Base-by-base conservation (phyloP, 306 rosid species). In the Acacia melanoxylon region DNA sequence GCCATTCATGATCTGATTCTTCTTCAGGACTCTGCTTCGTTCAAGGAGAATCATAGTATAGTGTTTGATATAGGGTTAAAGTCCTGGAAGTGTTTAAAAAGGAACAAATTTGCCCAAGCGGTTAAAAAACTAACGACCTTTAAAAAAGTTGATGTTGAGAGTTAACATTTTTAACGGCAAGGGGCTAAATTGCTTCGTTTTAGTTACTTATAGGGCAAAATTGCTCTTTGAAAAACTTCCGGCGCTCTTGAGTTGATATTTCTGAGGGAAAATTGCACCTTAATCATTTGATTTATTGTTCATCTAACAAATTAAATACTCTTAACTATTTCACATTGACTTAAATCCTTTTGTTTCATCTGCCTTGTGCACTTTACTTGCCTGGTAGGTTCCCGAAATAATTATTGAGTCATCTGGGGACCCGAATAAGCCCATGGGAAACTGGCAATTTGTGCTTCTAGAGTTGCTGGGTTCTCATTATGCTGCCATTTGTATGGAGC, bases 391-490 rank as follows among this genome's bases (percentile, higher is more conserved):
- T 20, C 82, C 81, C 58, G 87, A 89, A 80, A 88, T 91, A 48
- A 85, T 73, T 31, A 87, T 91, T 4, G 90, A 90, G 74, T 69
- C 90, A 72, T 44, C 83, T 58, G 87, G 69, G 59, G 90, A 87
- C 16, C 79, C 68, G 3, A 27, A 71, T 70, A 86, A 86, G 65
- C 81, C 73, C 58, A 51, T 87, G 6, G 85, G 86, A 65, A 84
- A 84, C 58, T 90, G 92, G 92, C 87, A 87, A 25, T 93, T 91
- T 89, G 87, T 83, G 63, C 91, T 93, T 66, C 79, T 95, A 83
- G 97, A 95, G 79, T 79, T 95, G 83, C 78, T 84, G 17, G 90
- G 93, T 74, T 91, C 99, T 77, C 97, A 93, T 87, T 93, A 88
- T 83, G 98, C 93, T 80, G 92, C 97, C 42, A 74, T 93, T 83